Evolutionary conservation across 495 filamentous ascomycete species (phyloP).

Genomic region (Annulohypoxylon nitens): DNA sequence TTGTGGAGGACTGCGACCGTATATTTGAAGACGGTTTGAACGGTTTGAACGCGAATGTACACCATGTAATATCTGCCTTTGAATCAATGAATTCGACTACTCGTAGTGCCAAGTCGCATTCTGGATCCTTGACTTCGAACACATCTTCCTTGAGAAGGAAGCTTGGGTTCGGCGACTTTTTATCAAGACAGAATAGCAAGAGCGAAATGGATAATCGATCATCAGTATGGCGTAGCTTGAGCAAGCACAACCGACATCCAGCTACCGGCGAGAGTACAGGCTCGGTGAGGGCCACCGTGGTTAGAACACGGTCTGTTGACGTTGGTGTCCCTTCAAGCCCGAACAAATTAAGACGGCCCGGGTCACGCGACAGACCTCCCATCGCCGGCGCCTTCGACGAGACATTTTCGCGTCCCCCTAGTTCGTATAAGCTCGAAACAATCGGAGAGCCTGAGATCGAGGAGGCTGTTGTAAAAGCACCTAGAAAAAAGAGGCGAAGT

Average conservation of each 20-base stretch:
- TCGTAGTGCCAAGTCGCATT: constrained; percentile 60
- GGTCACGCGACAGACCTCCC: constrained; percentile 74
- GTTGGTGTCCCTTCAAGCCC: constrained; percentile 66
- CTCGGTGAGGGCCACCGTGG: constrained; percentile 72
- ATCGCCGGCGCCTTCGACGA: constrained; percentile 73
- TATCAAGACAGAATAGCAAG: constrained; percentile 79
- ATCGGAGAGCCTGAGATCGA: constrained; percentile 65
- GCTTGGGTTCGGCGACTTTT: constrained; percentile 80
- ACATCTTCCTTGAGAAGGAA: constrained; percentile 86
- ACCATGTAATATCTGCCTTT: constrained; percentile 52
- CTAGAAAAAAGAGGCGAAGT: constrained; percentile 86
- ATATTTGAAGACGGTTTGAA: constrained; percentile 78
- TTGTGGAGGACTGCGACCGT: constrained; percentile 91
- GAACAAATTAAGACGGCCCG: constrained; percentile 68
- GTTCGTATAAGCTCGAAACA: constrained; percentile 62
- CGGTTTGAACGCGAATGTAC: constrained; percentile 58
- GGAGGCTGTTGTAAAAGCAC: constrained; percentile 54
- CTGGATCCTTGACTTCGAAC: constrained; percentile 70
- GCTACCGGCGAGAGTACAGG: constrained; percentile 68
- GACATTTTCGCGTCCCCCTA: constrained; percentile 57
- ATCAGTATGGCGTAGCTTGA: constrained; percentile 88
- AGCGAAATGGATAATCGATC: constrained; percentile 74
- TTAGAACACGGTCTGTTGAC: constrained; percentile 87
- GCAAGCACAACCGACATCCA: constrained; percentile 77
- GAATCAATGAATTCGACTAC: constrained; percentile 62